Evolutionary conservation across 495 filamentous ascomycete genomes (phyloP), one percentile per base, ranked within the genome.

Genomic region (Talaromyces liani): DNA sequence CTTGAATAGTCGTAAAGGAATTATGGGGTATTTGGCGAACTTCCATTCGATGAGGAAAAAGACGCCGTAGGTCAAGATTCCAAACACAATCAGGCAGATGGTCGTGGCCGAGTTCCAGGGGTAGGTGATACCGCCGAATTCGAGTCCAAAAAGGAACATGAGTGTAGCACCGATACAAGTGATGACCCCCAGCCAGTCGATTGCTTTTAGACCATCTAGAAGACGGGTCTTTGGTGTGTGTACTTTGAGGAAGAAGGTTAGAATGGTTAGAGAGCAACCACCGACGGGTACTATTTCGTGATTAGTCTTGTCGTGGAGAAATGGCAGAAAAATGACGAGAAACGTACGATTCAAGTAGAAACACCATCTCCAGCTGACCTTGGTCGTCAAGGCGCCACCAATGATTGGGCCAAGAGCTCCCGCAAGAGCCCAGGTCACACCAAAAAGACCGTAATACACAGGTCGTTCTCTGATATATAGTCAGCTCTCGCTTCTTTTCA

Each of bases 121-220:
- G 64, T 82, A 82, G n/a, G 79, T 80, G 36, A 89, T 80, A 20
- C 92, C 92, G 57, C 91, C 91, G 63, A 88, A 88, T 68, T 91
- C 87, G 12, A 95, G 80, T 9, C 88, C 91, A 36, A 94, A 84
- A 14, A 95, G 81, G 67, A 96, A 81, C 85, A 95, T 92, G 36
- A 94, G 74, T 0, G 90, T 91, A 9, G 85, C 89, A n/a, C 86
- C 87, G 36, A 93, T 80, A 63, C 93, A 85, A 8, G 84, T 78
- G 34, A 91, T 61, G 0, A 82, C 85, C 3, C 91, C 91, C 8
- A 83, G 65, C 89, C 89, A 93, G 73, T 95, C 91, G 36, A 93
- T 87, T 7, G 86, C 85, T 59, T 83, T 85, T 6, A 96, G 71
- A 2, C 92, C 92, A 36, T 86, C 81, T 2, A 77, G 60, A 34